Evolutionary conservation across 331 rosid genomes (phyloP), one percentile per base, ranked within the genome.

Genomic region (Acacia concinna): DNA sequence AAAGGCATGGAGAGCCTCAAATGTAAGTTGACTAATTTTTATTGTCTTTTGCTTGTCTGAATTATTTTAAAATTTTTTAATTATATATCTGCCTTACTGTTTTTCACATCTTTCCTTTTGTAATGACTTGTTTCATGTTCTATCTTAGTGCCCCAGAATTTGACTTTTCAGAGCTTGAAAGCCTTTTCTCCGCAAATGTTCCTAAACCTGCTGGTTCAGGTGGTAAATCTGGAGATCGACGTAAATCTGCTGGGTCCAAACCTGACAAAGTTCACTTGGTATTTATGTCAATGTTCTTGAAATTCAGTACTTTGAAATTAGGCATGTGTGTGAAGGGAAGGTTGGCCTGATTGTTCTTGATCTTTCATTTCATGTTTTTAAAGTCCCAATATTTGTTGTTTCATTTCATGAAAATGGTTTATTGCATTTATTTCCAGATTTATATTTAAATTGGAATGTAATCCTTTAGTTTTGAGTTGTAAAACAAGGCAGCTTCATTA

Each of bases 101-200:
- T 80, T 21, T 25, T 52, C 41, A 52, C 59, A 72, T 80, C 63
- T 76, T 71, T 64, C 79, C 75, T 30, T 40, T 72, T 69, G 73
- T 65, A 73, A 75, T 83, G 59, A 76, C 81, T 75, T 77, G 78
- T 77, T 20, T 85, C 76, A 57, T 54, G 54, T 87, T 83, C 74
- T 81, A n/a, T 86, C 81, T 67, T 83, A 96, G 99, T 88, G 93
- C 90, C 27, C 90, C 91, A 49, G 99, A 93, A 81, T 93, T 96
- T 89, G 99, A 96, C 77, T 88, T 93, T 71, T 89, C 98, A 43
- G 99, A 96, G 92, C 66, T 96, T 52, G 98, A 96, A 85, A 88
- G 81, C 76, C 95, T 96, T 85, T 96, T 96, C 88, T 91, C 99
- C 81, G 90, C 94, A 73, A 85, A 82, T 86, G 98, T 90, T 82